Evolutionary conservation across 163 green algal genomes (phyloP).

Genomic region (Prototheca wickerhamii): DNA sequence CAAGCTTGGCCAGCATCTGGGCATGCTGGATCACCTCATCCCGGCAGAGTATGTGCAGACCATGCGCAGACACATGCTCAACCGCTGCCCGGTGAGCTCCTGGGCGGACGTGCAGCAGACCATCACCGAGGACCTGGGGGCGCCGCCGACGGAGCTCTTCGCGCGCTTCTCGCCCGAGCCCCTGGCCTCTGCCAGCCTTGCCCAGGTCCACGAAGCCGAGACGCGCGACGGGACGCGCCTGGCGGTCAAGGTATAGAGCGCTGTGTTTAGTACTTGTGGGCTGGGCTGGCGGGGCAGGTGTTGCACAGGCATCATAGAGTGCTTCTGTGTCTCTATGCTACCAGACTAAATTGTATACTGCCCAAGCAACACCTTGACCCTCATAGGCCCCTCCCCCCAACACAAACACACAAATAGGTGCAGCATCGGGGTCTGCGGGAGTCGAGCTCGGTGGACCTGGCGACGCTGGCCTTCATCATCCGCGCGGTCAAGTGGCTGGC

Average conservation of each 20-base stretch:
- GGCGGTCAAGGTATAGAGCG: slow-evolving; percentile 59
- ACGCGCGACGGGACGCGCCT: slow-evolving; percentile 53
- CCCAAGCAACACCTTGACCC: neutral
- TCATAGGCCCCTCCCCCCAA: neutral
- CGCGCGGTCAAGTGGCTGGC: slow-evolving; percentile 33
- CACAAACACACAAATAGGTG: slow-evolving; percentile 30
- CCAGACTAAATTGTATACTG: too few species aligned
- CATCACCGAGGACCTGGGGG: slow-evolving; percentile 59
- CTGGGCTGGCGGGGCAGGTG: too few species aligned
- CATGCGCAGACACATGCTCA: slow-evolving; percentile 69
- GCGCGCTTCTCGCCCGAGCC: slow-evolving; percentile 48
- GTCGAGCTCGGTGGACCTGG: slow-evolving; percentile 58
- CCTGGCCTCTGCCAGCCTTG: slow-evolving; percentile 79
- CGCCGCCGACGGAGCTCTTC: slow-evolving; percentile 55
- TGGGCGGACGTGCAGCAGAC: slow-evolving; percentile 35
- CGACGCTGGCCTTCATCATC: slow-evolving; percentile 65
- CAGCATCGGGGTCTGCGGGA: slow-evolving; percentile 79
- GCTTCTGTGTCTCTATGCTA: too few species aligned
- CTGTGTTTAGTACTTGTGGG: too few species aligned
- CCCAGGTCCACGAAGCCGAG: slow-evolving; percentile 76
- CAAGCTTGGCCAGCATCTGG: slow-evolving; percentile 84
- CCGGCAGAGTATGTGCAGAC: slow-evolving; percentile 75
- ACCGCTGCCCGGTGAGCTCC: slow-evolving; percentile 61
- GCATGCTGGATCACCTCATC: slow-evolving; percentile 84
- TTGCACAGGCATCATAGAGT: too few species aligned